Conservation (phyloP, 352 stramenopile genomes). For the Phytophthora capsici region DNA sequence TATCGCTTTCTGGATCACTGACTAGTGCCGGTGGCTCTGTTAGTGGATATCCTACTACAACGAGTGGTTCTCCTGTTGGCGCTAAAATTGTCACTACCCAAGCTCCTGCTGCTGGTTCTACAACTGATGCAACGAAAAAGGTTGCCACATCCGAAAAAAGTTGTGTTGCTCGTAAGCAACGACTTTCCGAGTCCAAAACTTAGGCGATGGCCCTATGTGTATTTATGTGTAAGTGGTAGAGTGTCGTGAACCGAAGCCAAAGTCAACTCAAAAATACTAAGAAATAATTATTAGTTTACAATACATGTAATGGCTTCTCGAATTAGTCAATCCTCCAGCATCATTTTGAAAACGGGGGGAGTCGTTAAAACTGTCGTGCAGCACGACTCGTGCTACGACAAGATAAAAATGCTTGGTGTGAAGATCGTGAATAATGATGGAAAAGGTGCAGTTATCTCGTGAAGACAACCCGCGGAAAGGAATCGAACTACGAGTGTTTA, state of each 20-base stretch:
- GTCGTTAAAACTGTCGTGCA: too few species aligned
- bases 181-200: neutral
- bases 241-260: neutral
- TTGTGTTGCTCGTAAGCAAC: conserved; percentile 10
- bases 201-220: neutral
- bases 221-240: neutral
- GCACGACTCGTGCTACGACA: too few species aligned
- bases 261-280: too few species aligned
- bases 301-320: too few species aligned
- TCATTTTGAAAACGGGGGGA: too few species aligned
- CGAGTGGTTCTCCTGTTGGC: neutral
- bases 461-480: too few species aligned
- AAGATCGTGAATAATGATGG: too few species aligned
- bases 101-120: neutral
- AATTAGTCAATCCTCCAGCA: too few species aligned
- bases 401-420: too few species aligned
- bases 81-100: neutral
- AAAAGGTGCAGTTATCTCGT: too few species aligned
- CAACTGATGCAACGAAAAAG: neutral
- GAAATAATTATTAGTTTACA: too few species aligned
- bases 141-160: neutral
- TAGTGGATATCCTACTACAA: neutral
- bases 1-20: neutral
- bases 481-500: too few species aligned
- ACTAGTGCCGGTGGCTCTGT: neutral